These are phyloP conservation scores for Claviceps digitariae DNA, from an alignment of 2,329 filamentous ascomycete genomes.

Conservation along the genomic window DNA sequence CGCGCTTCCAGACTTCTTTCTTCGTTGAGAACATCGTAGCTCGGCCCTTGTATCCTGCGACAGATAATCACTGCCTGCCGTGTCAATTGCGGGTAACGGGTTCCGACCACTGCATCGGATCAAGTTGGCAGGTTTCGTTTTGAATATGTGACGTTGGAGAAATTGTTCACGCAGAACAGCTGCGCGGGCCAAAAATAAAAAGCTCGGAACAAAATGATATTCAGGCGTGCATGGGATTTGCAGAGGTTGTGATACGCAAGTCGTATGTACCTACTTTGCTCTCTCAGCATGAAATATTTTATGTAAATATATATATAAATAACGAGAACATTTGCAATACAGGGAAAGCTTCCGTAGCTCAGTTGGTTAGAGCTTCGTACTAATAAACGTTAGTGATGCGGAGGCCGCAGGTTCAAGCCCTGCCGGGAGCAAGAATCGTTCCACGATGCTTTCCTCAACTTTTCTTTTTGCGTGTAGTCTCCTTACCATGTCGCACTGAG, in stretches of 20 bases:
- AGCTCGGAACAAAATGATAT: not conserved
- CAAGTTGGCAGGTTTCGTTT: not conserved
- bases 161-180: not conserved
- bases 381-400: constrained; percentile 11
- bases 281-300: no score
- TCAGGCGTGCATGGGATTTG: no score
- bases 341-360: constrained; percentile 10
- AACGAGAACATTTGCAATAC: fast-evolving
- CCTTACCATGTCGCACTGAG: no score
- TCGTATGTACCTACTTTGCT: no score
- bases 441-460: constrained; percentile 3
- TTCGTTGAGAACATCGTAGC: no score
- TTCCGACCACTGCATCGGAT: not conserved
- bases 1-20: no score
- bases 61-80: no score
- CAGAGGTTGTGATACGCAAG: not conserved
- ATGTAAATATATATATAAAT: not conserved
- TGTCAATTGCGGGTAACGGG: not conserved
- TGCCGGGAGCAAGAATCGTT: constrained; percentile 9
- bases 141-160: not conserved
- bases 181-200: not conserved
- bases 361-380: constrained; percentile 13
- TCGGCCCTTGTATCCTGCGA: no score
- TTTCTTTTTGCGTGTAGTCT: not conserved
- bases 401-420: constrained; percentile 12